Conservation (phyloP, 441 rosid genomes). For the Hura crepitans region DNA sequence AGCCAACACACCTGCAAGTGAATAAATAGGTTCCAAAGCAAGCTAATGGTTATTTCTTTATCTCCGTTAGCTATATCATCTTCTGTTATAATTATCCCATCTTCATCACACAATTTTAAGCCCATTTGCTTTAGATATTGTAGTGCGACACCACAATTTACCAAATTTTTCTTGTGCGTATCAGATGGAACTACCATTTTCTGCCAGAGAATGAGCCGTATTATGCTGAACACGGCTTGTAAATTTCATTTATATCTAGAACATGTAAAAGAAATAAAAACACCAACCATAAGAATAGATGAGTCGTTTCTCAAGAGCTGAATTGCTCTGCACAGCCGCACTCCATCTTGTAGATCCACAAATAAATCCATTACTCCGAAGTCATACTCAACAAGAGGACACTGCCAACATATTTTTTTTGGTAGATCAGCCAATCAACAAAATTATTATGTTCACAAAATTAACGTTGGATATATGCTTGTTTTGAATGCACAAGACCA, state of each 20-base stretch:
- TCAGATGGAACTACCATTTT: constrained; percentile 75
- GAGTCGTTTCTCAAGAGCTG: constrained; percentile 76
- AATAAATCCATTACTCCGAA: constrained; percentile 65
- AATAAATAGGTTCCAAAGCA: constrained; percentile 88
- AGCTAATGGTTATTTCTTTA: constrained; percentile 70
- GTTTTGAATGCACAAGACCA: background rate
- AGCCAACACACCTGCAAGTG: constrained; percentile 62
- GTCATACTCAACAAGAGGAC: constrained; percentile 64
- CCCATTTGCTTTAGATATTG: constrained; percentile 64
- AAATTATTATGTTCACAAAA: background rate
- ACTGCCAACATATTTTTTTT: constrained; percentile 38
- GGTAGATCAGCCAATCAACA: background rate
- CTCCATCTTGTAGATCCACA: constrained; percentile 84
- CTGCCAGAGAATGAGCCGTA: constrained; percentile 38
- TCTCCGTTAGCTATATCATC: constrained; percentile 79
- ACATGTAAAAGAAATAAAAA: background rate
- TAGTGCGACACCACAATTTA: constrained; percentile 64
- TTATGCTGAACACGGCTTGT: constrained; percentile 10
- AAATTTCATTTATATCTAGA: background rate
- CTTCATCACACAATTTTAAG: constrained; percentile 61
- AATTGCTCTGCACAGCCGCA: constrained; percentile 82
- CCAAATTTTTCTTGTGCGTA: constrained; percentile 58
- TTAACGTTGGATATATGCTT: background rate
- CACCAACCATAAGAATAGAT: constrained; percentile 68
- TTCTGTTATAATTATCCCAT: constrained; percentile 50